Conservation (phyloP, 495 filamentous ascomycete genomes). For the Aspergillus nanangensis region DNA sequence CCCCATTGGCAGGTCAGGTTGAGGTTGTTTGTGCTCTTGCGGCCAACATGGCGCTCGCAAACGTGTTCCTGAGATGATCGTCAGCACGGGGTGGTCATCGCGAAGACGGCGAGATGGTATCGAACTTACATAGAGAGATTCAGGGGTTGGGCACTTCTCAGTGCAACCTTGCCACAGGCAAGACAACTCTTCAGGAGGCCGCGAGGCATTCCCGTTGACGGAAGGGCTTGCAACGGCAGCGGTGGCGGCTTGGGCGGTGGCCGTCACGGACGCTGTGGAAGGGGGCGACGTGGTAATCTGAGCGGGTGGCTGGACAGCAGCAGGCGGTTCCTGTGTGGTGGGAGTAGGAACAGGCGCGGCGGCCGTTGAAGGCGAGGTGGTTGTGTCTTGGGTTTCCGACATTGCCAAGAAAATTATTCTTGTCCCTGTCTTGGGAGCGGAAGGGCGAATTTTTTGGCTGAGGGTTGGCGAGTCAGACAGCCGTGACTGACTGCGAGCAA, state of each 20-base stretch:
- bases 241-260: slow-evolving; percentile 40
- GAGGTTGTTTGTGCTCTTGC: slow-evolving; percentile 98
- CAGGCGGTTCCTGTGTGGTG: slow-evolving; percentile 21
- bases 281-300: slow-evolving; percentile 15
- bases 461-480: slow-evolving; percentile 4
- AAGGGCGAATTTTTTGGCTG: slow-evolving; percentile 7
- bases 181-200: slow-evolving; percentile 53
- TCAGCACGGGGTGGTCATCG: background rate
- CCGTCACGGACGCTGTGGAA: slow-evolving; percentile 26
- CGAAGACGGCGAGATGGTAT: background rate
- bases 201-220: slow-evolving; percentile 27
- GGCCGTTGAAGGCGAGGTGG: slow-evolving; percentile 13
- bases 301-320: slow-evolving; percentile 12
- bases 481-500: background rate
- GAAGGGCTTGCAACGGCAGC: slow-evolving; percentile 37
- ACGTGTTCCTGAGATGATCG: slow-evolving; percentile 77
- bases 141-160: slow-evolving; percentile 74
- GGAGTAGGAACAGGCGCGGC: slow-evolving; percentile 25
- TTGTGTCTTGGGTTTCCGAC: slow-evolving; percentile 26
- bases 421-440: slow-evolving; percentile 24
- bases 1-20: slow-evolving; percentile 98
- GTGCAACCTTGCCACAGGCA: slow-evolving; percentile 87
- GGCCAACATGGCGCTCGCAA: slow-evolving; percentile 96
- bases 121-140: slow-evolving; percentile 87
- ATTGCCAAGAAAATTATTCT: slow-evolving; percentile 28